Evolutionary conservation across 495 filamentous ascomycete genomes (phyloP).

Genomic region (Xylaria bambusicola): DNA sequence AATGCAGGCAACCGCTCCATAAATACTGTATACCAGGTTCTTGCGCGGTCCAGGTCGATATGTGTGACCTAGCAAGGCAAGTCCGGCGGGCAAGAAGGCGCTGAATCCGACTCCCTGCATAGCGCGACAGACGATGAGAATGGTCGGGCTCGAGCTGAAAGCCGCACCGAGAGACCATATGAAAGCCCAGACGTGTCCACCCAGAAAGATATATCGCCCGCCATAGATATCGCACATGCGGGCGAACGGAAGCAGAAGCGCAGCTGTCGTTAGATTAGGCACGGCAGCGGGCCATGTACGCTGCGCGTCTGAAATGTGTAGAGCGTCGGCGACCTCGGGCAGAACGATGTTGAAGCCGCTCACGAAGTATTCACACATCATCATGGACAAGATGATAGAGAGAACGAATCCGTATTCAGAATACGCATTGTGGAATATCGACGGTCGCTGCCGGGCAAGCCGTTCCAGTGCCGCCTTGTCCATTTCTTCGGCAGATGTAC

Average conservation of each 20-base stretch:
- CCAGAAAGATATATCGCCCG: slow-evolving; percentile 69
- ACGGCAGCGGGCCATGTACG: slow-evolving; percentile 80
- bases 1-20: slow-evolving; percentile 73
- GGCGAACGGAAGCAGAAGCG: slow-evolving; percentile 76
- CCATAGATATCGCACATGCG: slow-evolving; percentile 78
- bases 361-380: slow-evolving; percentile 80
- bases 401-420: slow-evolving; percentile 71
- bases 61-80: slow-evolving; percentile 77
- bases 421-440: slow-evolving; percentile 59
- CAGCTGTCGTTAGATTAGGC: slow-evolving; percentile 71
- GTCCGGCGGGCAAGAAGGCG: slow-evolving; percentile 73
- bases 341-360: slow-evolving; percentile 84
- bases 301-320: slow-evolving; percentile 64
- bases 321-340: slow-evolving; percentile 62
- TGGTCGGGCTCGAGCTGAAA: slow-evolving; percentile 66
- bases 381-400: slow-evolving; percentile 71
- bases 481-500: slow-evolving; percentile 11
- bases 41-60: slow-evolving; percentile 86
- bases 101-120: slow-evolving; percentile 79
- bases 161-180: slow-evolving; percentile 74
- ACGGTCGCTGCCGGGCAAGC: slow-evolving; percentile 71
- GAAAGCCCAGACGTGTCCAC: slow-evolving; percentile 69
- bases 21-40: slow-evolving; percentile 80
- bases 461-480: slow-evolving; percentile 55
- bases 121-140: slow-evolving; percentile 76